phyloP scores from a whole-genome alignment of 148 eudicot species.

The Simmondsia chinensis region DNA sequence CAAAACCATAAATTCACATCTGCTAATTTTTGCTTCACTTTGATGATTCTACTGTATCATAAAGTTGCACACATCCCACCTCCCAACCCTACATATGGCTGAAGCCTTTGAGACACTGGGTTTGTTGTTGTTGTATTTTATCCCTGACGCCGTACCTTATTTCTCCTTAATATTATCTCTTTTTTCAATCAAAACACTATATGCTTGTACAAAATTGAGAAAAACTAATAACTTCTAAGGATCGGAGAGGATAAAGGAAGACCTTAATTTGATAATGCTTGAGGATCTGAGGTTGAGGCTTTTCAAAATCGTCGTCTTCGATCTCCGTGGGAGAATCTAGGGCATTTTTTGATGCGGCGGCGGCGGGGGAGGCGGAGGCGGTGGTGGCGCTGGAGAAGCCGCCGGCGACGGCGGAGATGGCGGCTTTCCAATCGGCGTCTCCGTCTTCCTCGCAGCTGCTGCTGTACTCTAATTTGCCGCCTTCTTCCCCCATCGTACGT shows the following conservation, averaged over 20 bases:
- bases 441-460: constrained; percentile 89
- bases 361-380: constrained; percentile 3
- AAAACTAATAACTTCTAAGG: neutral
- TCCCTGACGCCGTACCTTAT: no score
- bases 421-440: constrained; percentile 72
- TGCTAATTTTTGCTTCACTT: no score
- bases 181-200: no score
- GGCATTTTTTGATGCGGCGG: no score
- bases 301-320: constrained; percentile 9
- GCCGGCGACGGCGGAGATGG: constrained; percentile 49
- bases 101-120: no score
- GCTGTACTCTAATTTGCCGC: constrained; percentile 26
- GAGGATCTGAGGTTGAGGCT: constrained; percentile 22
- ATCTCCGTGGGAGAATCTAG: no score
- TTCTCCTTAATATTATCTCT: no score
- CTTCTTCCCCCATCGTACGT: neutral
- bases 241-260: neutral
- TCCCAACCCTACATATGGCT: neutral
- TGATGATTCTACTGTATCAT: no score
- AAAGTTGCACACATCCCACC: no score
- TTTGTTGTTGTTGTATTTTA: no score
- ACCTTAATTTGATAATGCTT: constrained; percentile 86
- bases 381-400: constrained; percentile 7
- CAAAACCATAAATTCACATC: no score
- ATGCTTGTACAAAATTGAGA: neutral